These are phyloP conservation scores for Trapa bicornis DNA, from an alignment of 345 rosid genomes.

Conservation along the genomic window DNA sequence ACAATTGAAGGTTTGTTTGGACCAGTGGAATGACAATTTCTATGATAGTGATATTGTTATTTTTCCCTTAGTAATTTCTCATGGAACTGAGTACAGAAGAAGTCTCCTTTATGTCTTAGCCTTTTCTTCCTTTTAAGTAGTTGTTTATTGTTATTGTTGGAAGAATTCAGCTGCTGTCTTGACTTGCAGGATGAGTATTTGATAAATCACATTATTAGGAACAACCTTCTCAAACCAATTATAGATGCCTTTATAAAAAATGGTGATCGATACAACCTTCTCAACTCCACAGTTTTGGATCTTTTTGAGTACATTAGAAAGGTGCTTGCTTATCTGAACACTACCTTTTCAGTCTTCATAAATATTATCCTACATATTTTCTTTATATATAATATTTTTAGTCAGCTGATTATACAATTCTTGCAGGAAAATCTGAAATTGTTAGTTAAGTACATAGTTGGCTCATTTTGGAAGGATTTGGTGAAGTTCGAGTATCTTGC, in stretches of 20 bases:
- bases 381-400: not conserved
- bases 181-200: slow-evolving; percentile 73
- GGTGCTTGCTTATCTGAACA: slow-evolving; percentile 28
- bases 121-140: not conserved
- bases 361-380: not conserved
- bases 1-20: not conserved
- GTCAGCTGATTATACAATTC: slow-evolving; percentile 1
- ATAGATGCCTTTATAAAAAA: slow-evolving; percentile 76
- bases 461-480: slow-evolving; percentile 72
- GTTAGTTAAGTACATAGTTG: slow-evolving; percentile 66
- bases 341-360: not conserved
- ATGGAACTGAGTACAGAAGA: no score
- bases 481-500: slow-evolving; percentile 45
- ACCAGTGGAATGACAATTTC: no score
- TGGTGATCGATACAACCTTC: slow-evolving; percentile 81
- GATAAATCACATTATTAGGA: slow-evolving; percentile 67
- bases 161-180: not conserved
- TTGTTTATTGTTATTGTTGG: not conserved
- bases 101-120: not conserved
- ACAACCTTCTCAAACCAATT: slow-evolving; percentile 73
- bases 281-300: slow-evolving; percentile 85
- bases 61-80: no score
- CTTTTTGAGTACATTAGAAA: slow-evolving; percentile 86
- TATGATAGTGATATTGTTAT: no score
- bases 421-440: slow-evolving; percentile 69